phyloP scores from a whole-genome alignment of 805 yeast species.

The Wickerhamiella cacticola region DNA sequence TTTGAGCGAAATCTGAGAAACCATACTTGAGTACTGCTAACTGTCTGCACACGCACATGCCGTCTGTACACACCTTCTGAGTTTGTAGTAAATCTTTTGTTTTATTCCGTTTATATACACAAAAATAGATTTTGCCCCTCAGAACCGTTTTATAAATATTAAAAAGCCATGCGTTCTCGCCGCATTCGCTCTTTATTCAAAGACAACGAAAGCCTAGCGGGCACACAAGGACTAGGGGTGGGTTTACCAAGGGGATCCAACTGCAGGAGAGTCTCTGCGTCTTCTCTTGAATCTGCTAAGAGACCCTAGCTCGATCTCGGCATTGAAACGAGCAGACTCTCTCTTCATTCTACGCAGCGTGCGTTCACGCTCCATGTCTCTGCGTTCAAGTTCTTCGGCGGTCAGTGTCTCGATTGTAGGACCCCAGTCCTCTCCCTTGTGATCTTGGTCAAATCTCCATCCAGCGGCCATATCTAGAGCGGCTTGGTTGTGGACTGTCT shows the following conservation, averaged over 20 bases:
- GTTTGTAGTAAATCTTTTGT: too few relatives aligned
- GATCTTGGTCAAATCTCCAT: conserved; percentile 59
- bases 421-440: conserved; percentile 70
- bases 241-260: conserved; percentile 15
- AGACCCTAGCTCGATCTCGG: conserved; percentile 34
- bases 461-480: conserved; percentile 55
- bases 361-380: conserved; percentile 91
- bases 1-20: too few relatives aligned
- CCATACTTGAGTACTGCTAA: too few relatives aligned
- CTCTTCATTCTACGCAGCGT: conserved; percentile 84
- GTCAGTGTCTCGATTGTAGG: conserved; percentile 79
- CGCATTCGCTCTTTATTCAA: too few relatives aligned
- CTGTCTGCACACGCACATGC: too few relatives aligned
- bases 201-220: too few relatives aligned
- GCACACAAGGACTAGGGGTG: too few relatives aligned
- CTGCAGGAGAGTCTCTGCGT: conserved; percentile 19
- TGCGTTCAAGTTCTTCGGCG: conserved; percentile 84
- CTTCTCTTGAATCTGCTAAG: conserved; percentile 26
- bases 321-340: conserved; percentile 68
- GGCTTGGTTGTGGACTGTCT: conserved; percentile 43
- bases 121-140: too few relatives aligned
- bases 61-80: too few relatives aligned
- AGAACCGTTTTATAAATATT: too few relatives aligned
- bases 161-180: too few relatives aligned
- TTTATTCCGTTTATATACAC: background rate